These are phyloP conservation scores for Reutealis trisperma DNA, from an alignment of 345 rosid species.

Conservation along the genomic window DNA sequence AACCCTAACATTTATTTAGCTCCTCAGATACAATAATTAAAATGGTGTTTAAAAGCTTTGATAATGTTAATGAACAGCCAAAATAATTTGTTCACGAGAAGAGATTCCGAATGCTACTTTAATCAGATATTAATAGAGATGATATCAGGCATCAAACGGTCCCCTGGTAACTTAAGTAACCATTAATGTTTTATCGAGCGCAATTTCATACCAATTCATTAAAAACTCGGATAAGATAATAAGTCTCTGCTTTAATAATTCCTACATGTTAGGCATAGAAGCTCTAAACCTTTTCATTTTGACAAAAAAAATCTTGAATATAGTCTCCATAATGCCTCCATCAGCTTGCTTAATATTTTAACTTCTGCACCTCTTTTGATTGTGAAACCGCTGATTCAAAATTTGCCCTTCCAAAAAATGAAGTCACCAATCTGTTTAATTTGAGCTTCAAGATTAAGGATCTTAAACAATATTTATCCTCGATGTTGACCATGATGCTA, in stretches of 20 bases:
- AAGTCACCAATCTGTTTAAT: conserved; percentile 26
- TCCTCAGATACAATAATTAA: neutral
- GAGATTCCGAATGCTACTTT: neutral
- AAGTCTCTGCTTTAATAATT: conserved; percentile 2
- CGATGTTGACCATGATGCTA: conserved; percentile 8
- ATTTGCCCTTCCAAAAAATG: conserved; percentile 26
- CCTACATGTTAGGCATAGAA: conserved; percentile 1
- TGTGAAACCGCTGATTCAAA: conserved; percentile 16
- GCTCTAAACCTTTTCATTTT: conserved; percentile 19
- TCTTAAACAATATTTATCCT: conserved; percentile 16
- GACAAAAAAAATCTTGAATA: conserved; percentile 16
- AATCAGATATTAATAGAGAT: neutral
- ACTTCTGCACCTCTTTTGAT: conserved; percentile 20
- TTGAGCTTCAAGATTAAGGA: conserved; percentile 23
- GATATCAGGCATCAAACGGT: conserved; percentile 10
- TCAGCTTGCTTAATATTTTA: conserved; percentile 15
- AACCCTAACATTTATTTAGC: neutral
- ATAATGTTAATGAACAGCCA: neutral
- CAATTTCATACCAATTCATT: conserved; percentile 7
- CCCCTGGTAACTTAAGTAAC: conserved; percentile 12
- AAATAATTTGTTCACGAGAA: neutral
- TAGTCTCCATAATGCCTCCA: conserved; percentile 25
- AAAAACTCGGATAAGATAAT: conserved; percentile 1
- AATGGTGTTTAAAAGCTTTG: neutral
- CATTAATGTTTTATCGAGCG: neutral